Base-by-base conservation (phyloP, 305 asterid species). In the Rubia tinctorum region DNA sequence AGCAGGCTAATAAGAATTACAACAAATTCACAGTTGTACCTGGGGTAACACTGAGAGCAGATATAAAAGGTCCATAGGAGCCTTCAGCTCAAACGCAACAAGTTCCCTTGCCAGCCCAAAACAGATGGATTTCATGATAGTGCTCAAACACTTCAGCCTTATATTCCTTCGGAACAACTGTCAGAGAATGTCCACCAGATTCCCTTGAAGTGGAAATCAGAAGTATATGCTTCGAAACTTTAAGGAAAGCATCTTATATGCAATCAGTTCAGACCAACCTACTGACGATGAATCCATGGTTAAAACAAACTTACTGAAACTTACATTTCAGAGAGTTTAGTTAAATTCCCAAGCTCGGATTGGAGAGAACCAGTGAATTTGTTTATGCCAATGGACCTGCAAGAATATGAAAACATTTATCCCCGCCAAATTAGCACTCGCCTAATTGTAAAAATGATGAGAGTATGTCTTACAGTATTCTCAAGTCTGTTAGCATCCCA, bases 91-190 rank as follows among this genome's bases (percentile, higher is more conserved):
- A 95, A 30, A 88, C 89, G 80, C 92, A 89, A 73, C 97, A 91
- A 71, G 97, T 89, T 78, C 97, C 96, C 79, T 84, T 91, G 47
- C 97, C 97, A 68, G 90, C 93, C 97, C 97, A 91, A 76, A 87
- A 86, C 39, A 91, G 85, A 80, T 91, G 97, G 64, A 91, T 81
- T 74, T 91, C 96, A n/a, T n/a, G n/a, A n/a, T n/a, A n/a, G n/a
- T n/a, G n/a, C n/a, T n/a, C n/a, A n/a, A n/a, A n/a, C n/a, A n/a
- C n/a, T n/a, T n/a, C n/a, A n/a, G n/a, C n/a, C n/a, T n/a, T n/a
- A n/a, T n/a, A n/a, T n/a, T n/a, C n/a, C n/a, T n/a, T n/a, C n/a
- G n/a, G n/a, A n/a, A n/a, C n/a, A n/a, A n/a, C n/a, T n/a, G n/a
- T n/a, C n/a, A n/a, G n/a, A n/a, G n/a, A n/a, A n/a, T n/a, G n/a